phyloP scores from a whole-genome alignment of 176 grass and related monocot genomes.

The Musa schizocarpa region DNA sequence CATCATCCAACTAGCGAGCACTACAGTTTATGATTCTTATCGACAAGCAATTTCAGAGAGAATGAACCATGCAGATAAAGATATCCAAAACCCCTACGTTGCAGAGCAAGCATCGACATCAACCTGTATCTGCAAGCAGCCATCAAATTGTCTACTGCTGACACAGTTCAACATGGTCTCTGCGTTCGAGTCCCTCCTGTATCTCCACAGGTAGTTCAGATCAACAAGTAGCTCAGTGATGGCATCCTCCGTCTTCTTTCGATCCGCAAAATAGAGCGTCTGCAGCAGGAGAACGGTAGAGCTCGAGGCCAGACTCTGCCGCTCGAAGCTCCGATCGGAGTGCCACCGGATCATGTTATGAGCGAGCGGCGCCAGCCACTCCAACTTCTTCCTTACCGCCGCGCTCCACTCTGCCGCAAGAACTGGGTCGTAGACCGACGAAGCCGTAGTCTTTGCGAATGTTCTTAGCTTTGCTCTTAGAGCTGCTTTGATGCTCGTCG shows the following conservation, averaged over 20 bases:
- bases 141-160: constrained; percentile 23
- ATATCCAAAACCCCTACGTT: neutral
- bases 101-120: neutral
- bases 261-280: constrained; percentile 72
- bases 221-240: constrained; percentile 62
- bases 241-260: constrained; percentile 48
- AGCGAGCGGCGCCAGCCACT: constrained; percentile 70
- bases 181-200: constrained; percentile 26
- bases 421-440: constrained; percentile 25
- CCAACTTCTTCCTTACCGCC: constrained; percentile 37
- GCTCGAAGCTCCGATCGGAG: constrained; percentile 58
- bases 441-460: neutral
- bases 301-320: constrained; percentile 27
- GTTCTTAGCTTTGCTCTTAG: constrained; percentile 39
- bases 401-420: constrained; percentile 49
- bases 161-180: constrained; percentile 14
- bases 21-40: too few species aligned
- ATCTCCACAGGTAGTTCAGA: constrained; percentile 55
- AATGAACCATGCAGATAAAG: too few species aligned
- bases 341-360: constrained; percentile 76
- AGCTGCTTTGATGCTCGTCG: constrained; percentile 34
- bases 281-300: constrained; percentile 50
- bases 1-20: too few species aligned
- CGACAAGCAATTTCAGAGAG: too few species aligned
- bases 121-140: neutral